Percentiles rank a stretch among this genome's conserved stretches.
These are phyloP conservation scores for Vitis hybrid DNA, from an alignment of 177 flowering plant species.

Conservation along the genomic window DNA sequence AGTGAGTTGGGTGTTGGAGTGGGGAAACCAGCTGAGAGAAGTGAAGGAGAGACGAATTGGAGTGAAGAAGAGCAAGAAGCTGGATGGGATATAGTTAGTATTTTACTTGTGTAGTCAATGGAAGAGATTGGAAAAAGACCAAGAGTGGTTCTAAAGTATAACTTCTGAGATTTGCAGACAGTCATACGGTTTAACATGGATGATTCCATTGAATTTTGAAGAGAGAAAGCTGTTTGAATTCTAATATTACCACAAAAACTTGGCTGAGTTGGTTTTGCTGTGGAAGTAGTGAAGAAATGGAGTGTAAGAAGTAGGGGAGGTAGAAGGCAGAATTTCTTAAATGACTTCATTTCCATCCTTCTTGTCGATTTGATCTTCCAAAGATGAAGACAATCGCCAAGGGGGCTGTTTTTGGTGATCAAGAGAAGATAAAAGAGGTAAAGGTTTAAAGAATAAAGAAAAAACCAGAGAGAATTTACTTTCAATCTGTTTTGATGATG, in stretches of 20 bases:
- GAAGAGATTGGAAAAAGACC: conserved; percentile 55
- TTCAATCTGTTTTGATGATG: conserved; percentile 5
- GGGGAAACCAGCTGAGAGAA: conserved; percentile 50
- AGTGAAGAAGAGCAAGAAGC: conserved; percentile 35
- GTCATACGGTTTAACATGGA: conserved; percentile 30
- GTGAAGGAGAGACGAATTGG: conserved; percentile 41
- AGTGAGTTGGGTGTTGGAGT: conserved; percentile 46
- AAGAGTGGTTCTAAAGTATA: conserved; percentile 54
- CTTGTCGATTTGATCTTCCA: conserved; percentile 3
- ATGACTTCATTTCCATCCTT: conserved; percentile 20
- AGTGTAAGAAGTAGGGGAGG: conserved; percentile 15
- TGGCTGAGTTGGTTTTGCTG: conserved; percentile 12
- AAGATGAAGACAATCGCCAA: not conserved
- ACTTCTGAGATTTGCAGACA: conserved; percentile 48
- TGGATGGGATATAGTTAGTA: conserved; percentile 41
- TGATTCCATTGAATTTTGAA: conserved; percentile 13
- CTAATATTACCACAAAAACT: conserved; percentile 39
- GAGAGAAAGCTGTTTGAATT: conserved; percentile 28
- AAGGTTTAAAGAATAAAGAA: not conserved
- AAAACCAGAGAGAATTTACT: conserved; percentile 8
- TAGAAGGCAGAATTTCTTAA: conserved; percentile 21
- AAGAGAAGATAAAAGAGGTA: not conserved
- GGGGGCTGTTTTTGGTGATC: not conserved
- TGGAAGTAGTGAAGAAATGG: not conserved
- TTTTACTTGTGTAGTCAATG: conserved; percentile 38